Evolutionary conservation across 2,329 filamentous ascomycete genomes (phyloP).

Genomic region (Fusarium drepaniforme): DNA sequence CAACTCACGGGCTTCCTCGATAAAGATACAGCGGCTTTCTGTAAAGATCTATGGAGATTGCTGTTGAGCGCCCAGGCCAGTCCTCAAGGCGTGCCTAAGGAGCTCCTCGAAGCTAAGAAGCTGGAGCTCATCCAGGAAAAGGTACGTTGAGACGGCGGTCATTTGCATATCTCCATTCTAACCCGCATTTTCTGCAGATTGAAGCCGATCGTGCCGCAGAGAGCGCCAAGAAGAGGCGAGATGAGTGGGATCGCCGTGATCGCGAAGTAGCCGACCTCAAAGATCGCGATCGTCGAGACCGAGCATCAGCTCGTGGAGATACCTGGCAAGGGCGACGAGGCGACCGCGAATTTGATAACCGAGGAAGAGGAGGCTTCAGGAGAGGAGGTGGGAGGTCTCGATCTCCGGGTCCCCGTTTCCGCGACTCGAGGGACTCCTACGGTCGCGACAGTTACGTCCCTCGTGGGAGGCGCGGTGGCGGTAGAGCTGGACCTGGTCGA

Average conservation of each 20-base stretch:
- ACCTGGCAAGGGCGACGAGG: constrained; percentile 67
- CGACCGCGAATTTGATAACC: constrained; percentile 61
- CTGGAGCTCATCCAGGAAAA: constrained; percentile 94
- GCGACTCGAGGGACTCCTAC: constrained; percentile 58
- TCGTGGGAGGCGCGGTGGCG: constrained; percentile 56
- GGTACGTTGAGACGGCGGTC: constrained; percentile 60
- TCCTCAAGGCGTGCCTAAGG: constrained; percentile 91
- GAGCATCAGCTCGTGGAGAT: constrained; percentile 64
- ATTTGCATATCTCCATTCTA: constrained; percentile 8
- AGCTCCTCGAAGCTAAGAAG: constrained; percentile 96
- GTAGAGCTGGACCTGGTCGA: constrained; percentile 56
- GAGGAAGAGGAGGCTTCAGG: constrained; percentile 59
- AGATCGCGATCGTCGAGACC: constrained; percentile 71
- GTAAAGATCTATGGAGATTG: constrained; percentile 93
- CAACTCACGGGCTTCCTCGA: constrained; percentile 95
- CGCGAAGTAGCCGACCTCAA: constrained; percentile 76
- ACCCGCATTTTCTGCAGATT: constrained; percentile 63
- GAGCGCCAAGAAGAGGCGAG: constrained; percentile 76
- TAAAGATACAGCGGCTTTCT: constrained; percentile 89
- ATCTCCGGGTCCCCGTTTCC: constrained; percentile 60
- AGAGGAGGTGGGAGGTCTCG: constrained; percentile 60
- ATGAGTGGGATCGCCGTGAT: constrained; percentile 78
- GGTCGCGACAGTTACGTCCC: constrained; percentile 68
- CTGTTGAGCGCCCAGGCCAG: constrained; percentile 91
- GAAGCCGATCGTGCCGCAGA: constrained; percentile 87